phyloP scores from a whole-genome alignment of 2,329 filamentous ascomycete species.

The Sporothrix mexicana region DNA sequence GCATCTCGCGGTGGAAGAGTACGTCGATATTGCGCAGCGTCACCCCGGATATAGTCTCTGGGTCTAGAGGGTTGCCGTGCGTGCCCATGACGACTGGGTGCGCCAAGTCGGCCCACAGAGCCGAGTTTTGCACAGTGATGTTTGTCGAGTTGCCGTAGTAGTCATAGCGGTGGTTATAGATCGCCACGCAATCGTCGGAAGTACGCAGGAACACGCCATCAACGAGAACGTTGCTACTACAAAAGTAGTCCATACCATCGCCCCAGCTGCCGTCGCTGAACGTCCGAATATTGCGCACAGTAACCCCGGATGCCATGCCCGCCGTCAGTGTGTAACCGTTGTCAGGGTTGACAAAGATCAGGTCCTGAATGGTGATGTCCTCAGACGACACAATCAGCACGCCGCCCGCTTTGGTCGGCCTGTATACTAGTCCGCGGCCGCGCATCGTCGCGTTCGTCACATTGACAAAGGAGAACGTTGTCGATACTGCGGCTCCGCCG shows the following conservation, averaged over 20 bases:
- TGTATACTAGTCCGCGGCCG: not conserved
- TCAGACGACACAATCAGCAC: not conserved
- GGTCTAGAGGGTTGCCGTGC: not conserved
- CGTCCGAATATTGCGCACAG: not conserved
- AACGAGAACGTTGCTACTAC: not conserved
- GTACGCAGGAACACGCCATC: not conserved
- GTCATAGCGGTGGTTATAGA: not conserved
- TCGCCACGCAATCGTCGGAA: not conserved
- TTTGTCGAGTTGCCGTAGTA: constrained; percentile 8
- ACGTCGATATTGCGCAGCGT: not conserved
- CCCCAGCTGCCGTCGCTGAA: constrained; percentile 7
- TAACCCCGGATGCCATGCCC: not conserved
- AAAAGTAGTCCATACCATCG: not conserved
- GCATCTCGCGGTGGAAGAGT: not conserved
- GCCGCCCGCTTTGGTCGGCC: not conserved
- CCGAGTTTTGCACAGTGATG: constrained; percentile 1
- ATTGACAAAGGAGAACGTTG: not conserved
- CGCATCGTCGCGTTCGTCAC: not conserved
- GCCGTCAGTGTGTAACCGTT: not conserved
- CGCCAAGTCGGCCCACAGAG: not conserved
- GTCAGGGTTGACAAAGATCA: not conserved
- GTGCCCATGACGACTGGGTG: not conserved
- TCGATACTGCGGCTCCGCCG: not conserved
- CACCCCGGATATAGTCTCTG: not conserved
- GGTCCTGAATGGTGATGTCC: not conserved